Base-by-base conservation (phyloP, 1,284 basidiomycete species). In the Xerocomus amazonicus region DNA sequence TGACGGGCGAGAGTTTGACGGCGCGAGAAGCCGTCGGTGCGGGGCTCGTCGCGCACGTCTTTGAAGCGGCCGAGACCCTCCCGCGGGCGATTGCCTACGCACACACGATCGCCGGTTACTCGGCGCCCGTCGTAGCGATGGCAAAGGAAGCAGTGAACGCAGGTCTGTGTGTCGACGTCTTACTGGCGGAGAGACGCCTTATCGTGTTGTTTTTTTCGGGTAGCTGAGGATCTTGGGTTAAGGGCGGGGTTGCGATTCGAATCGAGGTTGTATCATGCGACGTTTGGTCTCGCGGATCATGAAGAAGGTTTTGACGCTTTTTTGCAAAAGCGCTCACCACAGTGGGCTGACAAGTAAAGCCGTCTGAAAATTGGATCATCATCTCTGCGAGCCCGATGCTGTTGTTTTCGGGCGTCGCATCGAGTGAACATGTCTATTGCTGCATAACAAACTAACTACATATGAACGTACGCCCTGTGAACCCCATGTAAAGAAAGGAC, bases 221-320 rank as follows among this genome's bases (percentile, higher is more conserved):
- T 23, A 81, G 80, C 83, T 9, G 77, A 78, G 56, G 82, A 87
- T 55, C 69, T 84, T 14, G 71, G 77, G 16, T 68, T 87, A 31
- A 68, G 70, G 47, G 74, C 81, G 57, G 84, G 84, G 9, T 67
- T 84, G 13, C 72, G 74, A 46, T 73, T 83, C 55, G 84, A 87
- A 64, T 71, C 82, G 48, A 70, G 81, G 43, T 65, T 87, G 32
- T 87, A 86, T 75, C 82, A 86, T 59, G 68, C 74, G 44, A 71
- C 83, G 27, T 86, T 87, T 60, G 79, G 80, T 16, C 82, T 85
- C 51, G 70, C 74, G 45, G 84, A 87, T 64, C 82, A 84, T 66
- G 79, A 79, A 61, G 81, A 84, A 63, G 78, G 77, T 19, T 84
- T 84, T 75, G 63, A 70, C 17, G 84, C 84, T 1, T 86, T 86